Base-by-base conservation (phyloP, 2,329 filamentous ascomycete species). In the Pseudogymnoascus verrucosus region DNA sequence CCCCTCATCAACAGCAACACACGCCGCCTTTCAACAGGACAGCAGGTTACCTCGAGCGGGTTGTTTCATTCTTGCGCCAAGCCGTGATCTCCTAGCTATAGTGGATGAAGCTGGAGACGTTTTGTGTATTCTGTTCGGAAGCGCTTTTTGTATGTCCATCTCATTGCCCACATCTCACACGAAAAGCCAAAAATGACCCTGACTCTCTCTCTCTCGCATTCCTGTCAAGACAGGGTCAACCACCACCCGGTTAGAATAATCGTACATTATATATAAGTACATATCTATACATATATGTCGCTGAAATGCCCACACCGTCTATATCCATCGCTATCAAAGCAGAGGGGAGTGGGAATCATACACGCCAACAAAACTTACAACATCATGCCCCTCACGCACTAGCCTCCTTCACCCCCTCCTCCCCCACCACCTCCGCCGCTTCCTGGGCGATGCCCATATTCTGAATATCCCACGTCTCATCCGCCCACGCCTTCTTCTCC, bases 401-500 rank as follows among this genome's bases (percentile, higher is more conserved):
- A 28, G 68, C 69, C 11, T 68, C 63, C 64, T 70, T 70, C 8
- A 68, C 67, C 65, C 70, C 66, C 19, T 64, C 69, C 37, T 71
- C 73, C 7, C 67, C 63, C 10, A 14, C 14, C 14, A 14, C 6
- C 42, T 42, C 36, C 1, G 64, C 67, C 65, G 54, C 68, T 34
- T 64, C 78, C 63, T 82, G 79, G 65, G 86, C 79, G 71, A 93
- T 87, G 5, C 81, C 84, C 77, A 96, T 85, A 73, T 93, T 89
- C 65, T 85, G 84, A 26, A 91, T 79, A 62, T 84, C 83, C 93
- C 93, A 98, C 12, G 79, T 77, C 23, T 79, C 81, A 68, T 91
- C 87, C 23, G 89, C 84, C 87, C 90, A 96, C 10, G 87, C 81
- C 74, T 90, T 90, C 78, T 88, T 89, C 78, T 93, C 88, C 39